phyloP scores from a whole-genome alignment of 176 grass and related monocot genomes.

The Puccinellia tenuiflora region DNA sequence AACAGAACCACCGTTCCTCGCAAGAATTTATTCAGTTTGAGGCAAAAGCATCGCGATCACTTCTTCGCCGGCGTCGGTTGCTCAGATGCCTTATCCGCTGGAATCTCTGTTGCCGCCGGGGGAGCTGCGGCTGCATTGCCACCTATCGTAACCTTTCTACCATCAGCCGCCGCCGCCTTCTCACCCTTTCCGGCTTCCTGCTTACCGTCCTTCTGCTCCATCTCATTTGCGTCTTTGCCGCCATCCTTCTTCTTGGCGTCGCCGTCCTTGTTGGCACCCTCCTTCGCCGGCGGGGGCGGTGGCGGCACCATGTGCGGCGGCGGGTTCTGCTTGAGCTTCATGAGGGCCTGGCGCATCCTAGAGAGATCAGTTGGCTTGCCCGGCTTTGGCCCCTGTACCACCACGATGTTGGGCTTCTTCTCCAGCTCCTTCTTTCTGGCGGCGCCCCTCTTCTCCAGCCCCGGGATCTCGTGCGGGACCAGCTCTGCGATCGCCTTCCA shows the following conservation, averaged over 20 bases:
- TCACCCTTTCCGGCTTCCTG: background rate
- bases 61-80: constrained; percentile 7
- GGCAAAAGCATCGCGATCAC: background rate
- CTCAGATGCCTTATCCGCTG: background rate
- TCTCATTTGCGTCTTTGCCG: background rate
- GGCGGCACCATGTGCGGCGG: constrained; percentile 58
- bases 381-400: constrained; percentile 60
- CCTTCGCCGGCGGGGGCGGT: background rate
- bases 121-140: background rate
- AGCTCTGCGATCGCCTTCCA: constrained; percentile 76
- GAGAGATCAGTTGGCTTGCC: constrained; percentile 69
- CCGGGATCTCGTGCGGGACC: constrained; percentile 60
- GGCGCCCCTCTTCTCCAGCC: constrained; percentile 51
- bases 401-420: constrained; percentile 38
- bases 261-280: constrained; percentile 13
- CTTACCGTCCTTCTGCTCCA: background rate
- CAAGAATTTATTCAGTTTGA: background rate
- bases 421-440: constrained; percentile 36
- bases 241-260: background rate
- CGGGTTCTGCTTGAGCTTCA: constrained; percentile 53
- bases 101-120: background rate
- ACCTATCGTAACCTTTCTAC: background rate
- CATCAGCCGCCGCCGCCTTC: background rate
- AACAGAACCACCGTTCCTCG: background rate
- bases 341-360: constrained; percentile 55